Base-by-base conservation (phyloP, 2,329 filamentous ascomycete genomes). In the Cercospora canescens region DNA sequence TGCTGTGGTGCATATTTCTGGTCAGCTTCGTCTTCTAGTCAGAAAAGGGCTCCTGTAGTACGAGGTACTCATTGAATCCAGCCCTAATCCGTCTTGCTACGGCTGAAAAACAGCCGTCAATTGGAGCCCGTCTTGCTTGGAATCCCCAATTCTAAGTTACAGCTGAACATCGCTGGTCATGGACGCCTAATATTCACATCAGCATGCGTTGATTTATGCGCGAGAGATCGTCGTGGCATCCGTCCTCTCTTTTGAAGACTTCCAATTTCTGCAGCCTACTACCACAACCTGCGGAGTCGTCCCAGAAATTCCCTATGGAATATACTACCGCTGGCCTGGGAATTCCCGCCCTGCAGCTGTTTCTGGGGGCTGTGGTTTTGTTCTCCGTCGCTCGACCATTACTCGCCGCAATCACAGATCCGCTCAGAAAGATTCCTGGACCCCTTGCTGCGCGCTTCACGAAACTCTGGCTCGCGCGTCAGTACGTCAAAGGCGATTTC, bases 361-460 rank as follows among this genome's bases (percentile, higher is more conserved):
- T 45, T 8, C 7, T 45, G 12, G 39, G 18, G n/a, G 39, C 39
- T 4, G 18, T 21, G 8, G 2, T 45, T 18, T 12, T 45, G 18
- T 45, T 21, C 39, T 45, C 18, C 39, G 3, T 45, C 9, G 39
- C 39, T 21, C 39, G 39, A 0, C 39, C 39, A 21, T 1, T 45
- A n/a, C 8, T 21, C 8, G 1, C 21, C 3, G 39, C 18, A 16
- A 4, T 57, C 1, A 24, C 7, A 6, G 35, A 60, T 45, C 55
- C 55, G 5, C 32, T 64, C 5, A 59, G 35, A 14, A 48, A 32
- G 3, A 30, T 67, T 14, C 65, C 65, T 1, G 65, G 60, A 6
- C 65, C 65, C 11, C 39, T 58, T 8, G 54, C 60, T 3, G 65
- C 65, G 11, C 56, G 61, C 12, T 64, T 67, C 37, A 62, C 65